These are phyloP conservation scores for Hymenoscyphus albidus DNA, from an alignment of 2,329 filamentous ascomycete genomes.

Conservation along the genomic window DNA sequence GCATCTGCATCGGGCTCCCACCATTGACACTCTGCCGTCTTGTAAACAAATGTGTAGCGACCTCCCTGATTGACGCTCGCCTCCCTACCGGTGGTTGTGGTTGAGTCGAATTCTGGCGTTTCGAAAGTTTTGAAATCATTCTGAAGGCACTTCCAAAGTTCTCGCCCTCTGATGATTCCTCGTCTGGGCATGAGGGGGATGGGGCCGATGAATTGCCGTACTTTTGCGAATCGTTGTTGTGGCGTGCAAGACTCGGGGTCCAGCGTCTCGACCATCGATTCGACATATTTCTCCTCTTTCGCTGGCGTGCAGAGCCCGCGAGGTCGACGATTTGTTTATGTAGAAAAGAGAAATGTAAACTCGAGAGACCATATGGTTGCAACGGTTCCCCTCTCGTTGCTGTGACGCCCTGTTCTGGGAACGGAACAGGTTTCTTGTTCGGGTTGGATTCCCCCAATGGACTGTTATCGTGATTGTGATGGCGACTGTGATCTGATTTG, in stretches of 20 bases:
- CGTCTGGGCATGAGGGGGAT: constrained; percentile 2
- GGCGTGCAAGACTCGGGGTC: background rate
- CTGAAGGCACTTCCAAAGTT: constrained; percentile 3
- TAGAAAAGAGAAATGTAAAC: background rate
- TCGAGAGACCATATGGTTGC: constrained; percentile 1
- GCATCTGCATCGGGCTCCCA: background rate
- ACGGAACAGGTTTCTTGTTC: background rate
- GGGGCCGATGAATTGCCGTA: constrained; percentile 1
- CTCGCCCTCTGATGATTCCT: background rate
- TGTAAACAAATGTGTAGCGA: constrained; percentile 1
- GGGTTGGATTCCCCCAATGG: background rate
- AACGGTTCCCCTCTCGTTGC: background rate
- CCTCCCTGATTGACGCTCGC: background rate
- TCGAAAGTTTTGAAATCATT: background rate
- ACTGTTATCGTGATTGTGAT: background rate
- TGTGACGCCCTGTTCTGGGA: background rate
- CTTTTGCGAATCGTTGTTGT: background rate
- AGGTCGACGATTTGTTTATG: background rate
- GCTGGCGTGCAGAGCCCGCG: background rate
- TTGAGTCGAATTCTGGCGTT: background rate
- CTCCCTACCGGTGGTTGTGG: background rate
- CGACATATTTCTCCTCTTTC: constrained; percentile 2
- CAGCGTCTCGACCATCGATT: constrained; percentile 1
- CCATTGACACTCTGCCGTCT: background rate
- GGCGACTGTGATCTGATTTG: background rate